Conservation (phyloP, 2,329 filamentous ascomycete species). For the Ophioceras dolichostomum region DNA sequence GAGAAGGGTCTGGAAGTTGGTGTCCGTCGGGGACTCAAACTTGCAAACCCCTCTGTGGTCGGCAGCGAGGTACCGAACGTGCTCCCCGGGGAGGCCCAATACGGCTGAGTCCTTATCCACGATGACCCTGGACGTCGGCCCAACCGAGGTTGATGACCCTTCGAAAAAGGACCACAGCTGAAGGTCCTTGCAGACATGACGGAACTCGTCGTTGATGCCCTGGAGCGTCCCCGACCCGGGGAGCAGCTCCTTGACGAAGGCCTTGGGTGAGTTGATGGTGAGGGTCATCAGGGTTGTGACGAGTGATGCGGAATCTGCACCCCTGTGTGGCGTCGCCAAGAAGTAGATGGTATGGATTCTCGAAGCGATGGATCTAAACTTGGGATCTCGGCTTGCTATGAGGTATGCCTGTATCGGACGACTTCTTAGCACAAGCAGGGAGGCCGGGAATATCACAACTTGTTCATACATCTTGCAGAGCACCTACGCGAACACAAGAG, state of each 20-base stretch:
- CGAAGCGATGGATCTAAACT: not conserved
- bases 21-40: slow-evolving; percentile 1
- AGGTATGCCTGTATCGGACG: not conserved
- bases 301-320: slow-evolving; percentile 2
- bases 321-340: slow-evolving; percentile 7
- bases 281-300: slow-evolving; percentile 5
- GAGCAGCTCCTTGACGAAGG: slow-evolving; percentile 10
- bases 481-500: too few species aligned
- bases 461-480: too few species aligned
- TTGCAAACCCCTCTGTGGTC: slow-evolving; percentile 13
- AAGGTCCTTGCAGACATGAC: slow-evolving; percentile 9
- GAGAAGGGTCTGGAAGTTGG: slow-evolving; percentile 1
- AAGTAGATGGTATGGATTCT: slow-evolving; percentile 4
- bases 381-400: not conserved
- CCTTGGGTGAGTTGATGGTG: not conserved
- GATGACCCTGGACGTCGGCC: slow-evolving; percentile 4
- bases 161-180: slow-evolving; percentile 18
- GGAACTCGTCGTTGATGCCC: slow-evolving; percentile 18
- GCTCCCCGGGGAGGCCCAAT: slow-evolving; percentile 10
- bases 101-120: slow-evolving; percentile 11
- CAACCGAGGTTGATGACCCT: slow-evolving; percentile 10
- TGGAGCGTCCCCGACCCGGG: slow-evolving; percentile 7
- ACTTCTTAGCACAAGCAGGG: too few species aligned
- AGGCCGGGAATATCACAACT: too few species aligned
- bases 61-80: slow-evolving; percentile 6